Evolutionary conservation across 1,284 basidiomycete species (phyloP), one percentile per base, ranked within the genome.

Genomic region (Cystobasidiaceae sp.): DNA sequence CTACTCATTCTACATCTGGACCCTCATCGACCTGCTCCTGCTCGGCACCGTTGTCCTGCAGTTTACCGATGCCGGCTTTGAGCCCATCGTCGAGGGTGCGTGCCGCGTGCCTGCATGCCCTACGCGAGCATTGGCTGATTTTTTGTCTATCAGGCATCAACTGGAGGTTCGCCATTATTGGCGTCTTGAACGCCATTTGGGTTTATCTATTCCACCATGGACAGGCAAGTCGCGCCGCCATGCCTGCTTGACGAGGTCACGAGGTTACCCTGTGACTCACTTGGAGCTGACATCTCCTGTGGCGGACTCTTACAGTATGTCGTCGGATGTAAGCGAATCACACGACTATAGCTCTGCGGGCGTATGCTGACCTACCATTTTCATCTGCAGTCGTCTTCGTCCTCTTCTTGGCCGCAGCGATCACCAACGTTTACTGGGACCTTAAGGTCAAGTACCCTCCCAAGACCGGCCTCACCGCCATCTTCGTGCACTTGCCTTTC

Each of bases 401-500:
- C 57, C 67, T 77, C 50, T 63, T 79, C 39, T 72, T 76, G 34
- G 77, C 77, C 3, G 74, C 73, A 19, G 69, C 72, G 28, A 76
- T 79, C n/a, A 74, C 71, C 37, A 74, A 76, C 51, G 71, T 77
- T 66, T 79, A 79, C 72, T 77, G 76, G 54, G 69, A 70, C n/a
- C 70, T 79, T 54, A 73, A 75, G 68, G 70, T 72, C 11, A 70
- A 72, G 48, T 72, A 74, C 69, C 71, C 71, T 11, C 61, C 74
- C 37, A 72, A 74, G 62, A 73, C 66, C 52, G 58, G 60, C 19
- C 37, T 55, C 21, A 50, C 64, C 17, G 67, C 72, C 58, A 34
- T 76, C 52, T 75, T 79, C 30, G 75, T 79, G 27, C 76, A 77
- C 64, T 71, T 77, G 8, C 78, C 78, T 25, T 77, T 79, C 70